Evolutionary conservation across 169 alveolate genomes (phyloP).

Genomic region (Cryptosporidium muris): DNA sequence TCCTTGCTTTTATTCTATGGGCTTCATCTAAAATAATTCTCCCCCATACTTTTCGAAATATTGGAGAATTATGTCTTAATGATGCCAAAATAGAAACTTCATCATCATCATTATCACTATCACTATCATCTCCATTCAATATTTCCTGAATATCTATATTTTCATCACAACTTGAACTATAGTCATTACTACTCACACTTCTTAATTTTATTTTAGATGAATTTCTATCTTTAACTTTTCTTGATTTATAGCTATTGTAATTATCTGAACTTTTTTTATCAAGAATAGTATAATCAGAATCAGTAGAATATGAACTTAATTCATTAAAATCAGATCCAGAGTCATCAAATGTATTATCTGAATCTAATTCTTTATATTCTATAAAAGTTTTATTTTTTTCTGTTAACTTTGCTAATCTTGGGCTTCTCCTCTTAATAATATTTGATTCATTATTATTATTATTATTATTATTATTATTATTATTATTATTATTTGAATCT

Average conservation of each 20-base stretch:
- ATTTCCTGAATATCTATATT: constrained; percentile 9
- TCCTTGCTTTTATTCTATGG: constrained; percentile 92
- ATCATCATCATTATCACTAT: constrained; percentile 15
- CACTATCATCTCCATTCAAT: constrained; percentile 28
- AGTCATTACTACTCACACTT: too few relatives aligned
- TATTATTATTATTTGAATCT: not conserved
- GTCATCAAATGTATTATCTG: too few relatives aligned
- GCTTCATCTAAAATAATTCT: constrained; percentile 95
- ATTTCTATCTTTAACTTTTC: too few relatives aligned
- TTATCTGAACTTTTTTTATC: too few relatives aligned
- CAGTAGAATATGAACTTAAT: too few relatives aligned
- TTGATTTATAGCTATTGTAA: too few relatives aligned
- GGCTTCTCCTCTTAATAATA: not conserved
- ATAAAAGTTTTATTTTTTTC: too few relatives aligned
- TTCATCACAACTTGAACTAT: not conserved
- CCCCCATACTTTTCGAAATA: constrained; percentile 83
- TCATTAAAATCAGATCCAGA: too few relatives aligned
- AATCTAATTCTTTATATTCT: too few relatives aligned
- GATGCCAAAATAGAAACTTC: constrained; percentile 46
- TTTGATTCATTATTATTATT: not conserved
- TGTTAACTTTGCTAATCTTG: too few relatives aligned
- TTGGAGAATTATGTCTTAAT: constrained; percentile 26
- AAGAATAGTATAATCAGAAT: too few relatives aligned
- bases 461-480: not conserved
- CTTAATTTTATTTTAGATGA: too few relatives aligned